Conservation (phyloP, 306 rosid species). For the Ammopiptanthus mongolicus region DNA sequence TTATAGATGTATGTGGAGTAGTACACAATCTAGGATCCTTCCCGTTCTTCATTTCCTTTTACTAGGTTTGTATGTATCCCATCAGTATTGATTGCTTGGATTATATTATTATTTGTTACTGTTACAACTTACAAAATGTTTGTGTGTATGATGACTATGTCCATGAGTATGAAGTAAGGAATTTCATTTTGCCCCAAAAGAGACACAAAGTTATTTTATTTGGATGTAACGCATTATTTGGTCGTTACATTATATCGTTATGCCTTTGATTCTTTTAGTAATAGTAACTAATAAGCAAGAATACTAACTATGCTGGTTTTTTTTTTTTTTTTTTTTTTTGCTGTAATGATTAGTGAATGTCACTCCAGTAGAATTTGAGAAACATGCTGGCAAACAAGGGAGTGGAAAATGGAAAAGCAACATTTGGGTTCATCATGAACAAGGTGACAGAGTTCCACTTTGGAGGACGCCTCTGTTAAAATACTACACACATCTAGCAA, state of each 20-base stretch:
- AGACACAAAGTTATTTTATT: not conserved
- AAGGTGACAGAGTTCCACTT: constrained; percentile 21
- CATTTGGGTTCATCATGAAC: constrained; percentile 33
- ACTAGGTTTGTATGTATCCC: too few relatives aligned
- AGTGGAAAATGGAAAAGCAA: constrained; percentile 32
- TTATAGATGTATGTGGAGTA: too few relatives aligned
- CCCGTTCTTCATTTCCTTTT: not conserved
- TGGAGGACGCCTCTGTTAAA: constrained; percentile 25
- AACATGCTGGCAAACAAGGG: constrained; percentile 25
- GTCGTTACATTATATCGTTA: not conserved
- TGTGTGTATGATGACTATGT: not conserved
- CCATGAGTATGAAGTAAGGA: not conserved
- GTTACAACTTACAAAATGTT: too few relatives aligned
- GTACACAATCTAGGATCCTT: not conserved
- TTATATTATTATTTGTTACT: too few relatives aligned
- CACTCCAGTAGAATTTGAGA: constrained; percentile 39
- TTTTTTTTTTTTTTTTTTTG: not conserved
- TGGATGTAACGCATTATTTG: not conserved
- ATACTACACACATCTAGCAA: constrained; percentile 38
- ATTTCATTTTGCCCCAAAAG: not conserved
- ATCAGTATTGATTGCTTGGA: too few relatives aligned
- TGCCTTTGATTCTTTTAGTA: not conserved
- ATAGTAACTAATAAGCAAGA: not conserved
- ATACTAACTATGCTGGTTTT: not conserved
- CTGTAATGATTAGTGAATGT: constrained; percentile 17